phyloP scores from a whole-genome alignment of 495 filamentous ascomycete species.

The Antarctomyces pellizariae region DNA sequence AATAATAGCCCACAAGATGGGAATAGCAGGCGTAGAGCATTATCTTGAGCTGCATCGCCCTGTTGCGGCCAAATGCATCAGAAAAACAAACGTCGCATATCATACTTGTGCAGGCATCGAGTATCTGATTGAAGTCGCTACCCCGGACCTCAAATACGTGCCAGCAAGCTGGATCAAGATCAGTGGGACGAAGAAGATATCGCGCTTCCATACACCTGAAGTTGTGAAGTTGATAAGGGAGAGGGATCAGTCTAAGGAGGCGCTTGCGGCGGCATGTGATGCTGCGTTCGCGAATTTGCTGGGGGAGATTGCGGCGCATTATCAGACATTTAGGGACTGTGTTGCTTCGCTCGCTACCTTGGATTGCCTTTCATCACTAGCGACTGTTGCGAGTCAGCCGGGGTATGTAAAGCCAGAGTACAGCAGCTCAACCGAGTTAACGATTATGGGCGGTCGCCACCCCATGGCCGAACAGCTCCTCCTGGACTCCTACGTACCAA shows the following conservation, averaged over 20 bases:
- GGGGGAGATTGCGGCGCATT: slow-evolving; percentile 47
- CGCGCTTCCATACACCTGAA: slow-evolving; percentile 84
- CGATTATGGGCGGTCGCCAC: slow-evolving; percentile 59
- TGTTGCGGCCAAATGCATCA: slow-evolving; percentile 41
- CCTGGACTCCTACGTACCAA: slow-evolving; percentile 74
- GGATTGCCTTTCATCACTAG: slow-evolving; percentile 75
- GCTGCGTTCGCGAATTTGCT: slow-evolving; percentile 53
- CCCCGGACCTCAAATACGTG: slow-evolving; percentile 53
- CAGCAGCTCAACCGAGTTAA: slow-evolving; percentile 31
- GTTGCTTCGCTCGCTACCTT: slow-evolving; percentile 68
- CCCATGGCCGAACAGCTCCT: slow-evolving; percentile 92
- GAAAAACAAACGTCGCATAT: slow-evolving; percentile 46
- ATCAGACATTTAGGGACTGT: slow-evolving; percentile 73
- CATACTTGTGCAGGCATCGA: slow-evolving; percentile 73
- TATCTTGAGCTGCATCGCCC: slow-evolving; percentile 57
- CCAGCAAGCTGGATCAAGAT: slow-evolving; percentile 90
- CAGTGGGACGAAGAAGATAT: slow-evolving; percentile 77
- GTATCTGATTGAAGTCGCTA: slow-evolving; percentile 80
- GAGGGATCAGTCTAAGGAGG: slow-evolving; percentile 86
- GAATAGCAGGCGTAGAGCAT: slow-evolving; percentile 74
- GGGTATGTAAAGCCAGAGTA: slow-evolving; percentile 80
- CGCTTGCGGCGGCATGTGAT: slow-evolving; percentile 80
- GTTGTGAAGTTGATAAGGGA: slow-evolving; percentile 64
- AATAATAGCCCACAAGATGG: slow-evolving; percentile 70
- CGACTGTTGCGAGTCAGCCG: slow-evolving; percentile 60